Evolutionary conservation across 2,329 filamentous ascomycete genomes (phyloP), one percentile per base, ranked within the genome.

Genomic region (Colletotrichum godetiae): DNA sequence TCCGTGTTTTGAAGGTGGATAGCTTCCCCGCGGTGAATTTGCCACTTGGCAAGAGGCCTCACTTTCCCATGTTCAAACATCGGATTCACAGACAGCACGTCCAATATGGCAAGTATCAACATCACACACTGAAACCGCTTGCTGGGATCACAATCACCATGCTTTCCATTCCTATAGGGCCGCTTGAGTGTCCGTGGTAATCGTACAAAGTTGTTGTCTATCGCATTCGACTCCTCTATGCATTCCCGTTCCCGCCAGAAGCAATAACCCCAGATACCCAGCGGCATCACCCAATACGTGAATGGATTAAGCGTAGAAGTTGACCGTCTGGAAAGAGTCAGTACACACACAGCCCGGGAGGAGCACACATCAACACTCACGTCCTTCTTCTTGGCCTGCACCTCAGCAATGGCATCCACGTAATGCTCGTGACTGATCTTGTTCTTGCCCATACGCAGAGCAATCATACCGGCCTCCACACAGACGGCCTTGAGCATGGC

Each of bases 391-490:
- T 98, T 93, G 75, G 93, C 92, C 84, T 95, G 95, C 78, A 99
- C 97, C 85, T 99, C 97, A 49, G 95, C 91, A 83, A 99, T 98
- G 74, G 97, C 97, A 87, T 99, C 97, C 63, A 99, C 97, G 81
- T 98, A 99, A 84, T 99, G 95, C 87, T 99, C 97, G 82, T 99
- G 97, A 73, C 93, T 94, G 81, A 99, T 97, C 90, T 98, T 98
- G 85, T 93, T 95, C 88, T 97, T 95, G 74, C 97, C 97, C 83
- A 93, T 95, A 78, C 97, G 91, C 80, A 99, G 87, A 33, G 97
- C 97, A 85, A 99, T 99, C 97, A 99, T 99, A 82, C 97, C 97
- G 64, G 97, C 97, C 87, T 99, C 97, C 31, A 99, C 97, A 83
- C 97, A 99, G 27, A 99, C 97, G 56, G 97, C 97, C 89, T 99